These are phyloP conservation scores for Capsicum baccatum DNA, from an alignment of 257 asterid genomes.

Conservation along the genomic window DNA sequence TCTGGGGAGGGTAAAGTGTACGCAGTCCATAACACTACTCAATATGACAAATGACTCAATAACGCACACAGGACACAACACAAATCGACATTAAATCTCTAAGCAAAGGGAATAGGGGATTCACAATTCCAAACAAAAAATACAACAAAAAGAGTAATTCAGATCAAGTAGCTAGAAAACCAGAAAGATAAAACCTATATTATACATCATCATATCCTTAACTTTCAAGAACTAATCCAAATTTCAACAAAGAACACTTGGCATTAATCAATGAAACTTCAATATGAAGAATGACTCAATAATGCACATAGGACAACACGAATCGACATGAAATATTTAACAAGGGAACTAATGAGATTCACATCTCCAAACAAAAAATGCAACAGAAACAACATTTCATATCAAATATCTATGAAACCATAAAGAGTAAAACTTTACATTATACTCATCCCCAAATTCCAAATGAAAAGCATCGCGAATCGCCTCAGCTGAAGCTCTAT, in stretches of 20 bases:
- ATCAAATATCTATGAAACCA: not conserved
- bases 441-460: constrained; percentile 58
- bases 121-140: not conserved
- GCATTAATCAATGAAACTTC: not conserved
- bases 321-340: constrained; percentile 2
- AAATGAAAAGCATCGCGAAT: constrained; percentile 53
- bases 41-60: not conserved
- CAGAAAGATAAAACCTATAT: not conserved
- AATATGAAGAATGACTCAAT: not conserved
- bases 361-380: not conserved
- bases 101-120: not conserved
- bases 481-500: constrained; percentile 63
- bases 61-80: not conserved
- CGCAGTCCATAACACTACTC: not conserved
- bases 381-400: not conserved
- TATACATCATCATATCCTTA: constrained; percentile 14
- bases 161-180: not conserved
- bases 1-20: too few species aligned
- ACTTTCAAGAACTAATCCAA: not conserved
- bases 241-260: not conserved
- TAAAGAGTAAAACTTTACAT: constrained; percentile 31
- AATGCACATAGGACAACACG: not conserved
- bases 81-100: not conserved
- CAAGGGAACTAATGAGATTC: not conserved
- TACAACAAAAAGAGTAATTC: not conserved